Percentiles rank a stretch among this genome's conserved stretches.
These are phyloP conservation scores for Hibiscus tridactylites DNA, from an alignment of 345 rosid genomes.

Conservation along the genomic window DNA sequence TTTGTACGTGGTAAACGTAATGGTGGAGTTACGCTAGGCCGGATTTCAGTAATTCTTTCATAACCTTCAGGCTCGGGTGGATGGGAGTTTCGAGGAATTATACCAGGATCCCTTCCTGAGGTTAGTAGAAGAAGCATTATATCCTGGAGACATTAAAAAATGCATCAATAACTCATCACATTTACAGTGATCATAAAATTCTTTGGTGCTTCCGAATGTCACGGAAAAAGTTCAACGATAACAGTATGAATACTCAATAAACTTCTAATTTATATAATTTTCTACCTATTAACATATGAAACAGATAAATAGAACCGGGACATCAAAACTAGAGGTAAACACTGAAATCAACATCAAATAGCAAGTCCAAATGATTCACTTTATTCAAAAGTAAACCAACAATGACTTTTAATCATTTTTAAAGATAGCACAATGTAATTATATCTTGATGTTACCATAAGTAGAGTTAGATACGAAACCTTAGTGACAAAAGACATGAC, in stretches of 20 bases:
- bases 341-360: not conserved
- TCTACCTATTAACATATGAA: not conserved
- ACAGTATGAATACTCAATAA: not conserved
- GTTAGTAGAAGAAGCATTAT: conserved; percentile 64
- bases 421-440: not conserved
- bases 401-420: not conserved
- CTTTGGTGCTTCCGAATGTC: not conserved
- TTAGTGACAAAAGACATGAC: not conserved
- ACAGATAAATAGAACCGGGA: not conserved
- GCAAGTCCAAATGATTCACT: not conserved
- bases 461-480: not conserved
- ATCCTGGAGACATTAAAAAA: conserved; percentile 41
- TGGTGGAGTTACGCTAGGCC: conserved; percentile 49
- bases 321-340: not conserved
- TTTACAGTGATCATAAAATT: not conserved
- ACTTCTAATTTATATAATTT: not conserved
- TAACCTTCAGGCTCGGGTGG: conserved; percentile 65
- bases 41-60: conserved; percentile 31
- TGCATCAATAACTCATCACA: conserved; percentile 3
- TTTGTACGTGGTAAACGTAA: conserved; percentile 49
- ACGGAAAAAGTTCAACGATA: not conserved
- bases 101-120: conserved; percentile 95
- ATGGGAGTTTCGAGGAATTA: conserved; percentile 61
- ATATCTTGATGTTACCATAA: not conserved
- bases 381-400: not conserved